Base-by-base conservation (phyloP, 257 asterid species). In the Leptodermis oblonga region DNA sequence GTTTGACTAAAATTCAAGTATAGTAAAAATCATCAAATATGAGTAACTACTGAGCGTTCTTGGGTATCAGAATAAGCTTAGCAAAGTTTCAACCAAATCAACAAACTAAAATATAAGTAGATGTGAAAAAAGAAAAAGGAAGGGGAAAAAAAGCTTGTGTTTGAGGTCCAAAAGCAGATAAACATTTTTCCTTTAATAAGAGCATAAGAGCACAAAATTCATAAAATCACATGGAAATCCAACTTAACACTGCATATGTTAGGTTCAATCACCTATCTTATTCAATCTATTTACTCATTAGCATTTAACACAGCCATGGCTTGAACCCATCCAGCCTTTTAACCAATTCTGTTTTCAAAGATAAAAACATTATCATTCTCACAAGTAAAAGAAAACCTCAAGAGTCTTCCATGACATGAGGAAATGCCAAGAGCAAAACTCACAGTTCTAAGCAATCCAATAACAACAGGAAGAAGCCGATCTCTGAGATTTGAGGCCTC, bases 361-460 rank as follows among this genome's bases (percentile, higher is more conserved):
- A 0, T 14, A 37, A 26, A 22, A 51, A n/a, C 36, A 62, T 10
- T 9, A 58, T 58, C 23, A 25, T 5, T n/a, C 49, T 7, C n/a
- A 10, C 45, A 14, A 37, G 67, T 9, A 62, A 62, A 11, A 62
- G 20, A 36, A 37, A 36, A 33, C 7, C 26, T 34, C 5, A n/a
- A 76, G 30, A 43, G 20, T 70, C 28, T 76, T 59, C 59, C 53
- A 33, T 17, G 69, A 77, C 34, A 30, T 66, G 46, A 56, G 56
- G 69, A 45, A 25, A 76, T 58, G 36, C 58, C 70, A 52, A 68
- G 54, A 55, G 36, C 53, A 53, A 49, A 65, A 80, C 97, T 85
- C 84, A 92, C 97, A 46, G 99, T 93, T 86, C 97, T 85, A 72
- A 93, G 96, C 83, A 93, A 85, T 76, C 99, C 99, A 82, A 93